phyloP scores from a whole-genome alignment of 768 basidiomycete species.

The Serendipita indica region DNA sequence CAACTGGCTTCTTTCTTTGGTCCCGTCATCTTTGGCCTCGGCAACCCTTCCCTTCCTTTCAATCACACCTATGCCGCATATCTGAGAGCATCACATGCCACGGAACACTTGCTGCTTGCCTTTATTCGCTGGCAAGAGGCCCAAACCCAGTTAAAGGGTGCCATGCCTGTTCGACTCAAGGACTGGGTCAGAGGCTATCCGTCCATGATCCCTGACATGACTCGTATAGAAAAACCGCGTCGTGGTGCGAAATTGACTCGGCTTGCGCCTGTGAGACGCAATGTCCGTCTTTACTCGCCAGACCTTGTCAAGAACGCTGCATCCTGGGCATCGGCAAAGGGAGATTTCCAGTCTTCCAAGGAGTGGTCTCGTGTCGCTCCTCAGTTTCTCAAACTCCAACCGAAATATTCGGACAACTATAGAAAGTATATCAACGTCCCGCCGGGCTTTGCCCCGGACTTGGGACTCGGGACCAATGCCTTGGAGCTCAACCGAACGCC shows the following conservation, averaged over 20 bases:
- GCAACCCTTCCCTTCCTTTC: slow-evolving; percentile 34
- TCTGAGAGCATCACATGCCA: slow-evolving; percentile 68
- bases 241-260: slow-evolving; percentile 65
- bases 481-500: slow-evolving; percentile 19
- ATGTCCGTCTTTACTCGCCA: slow-evolving; percentile 74
- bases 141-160: slow-evolving; percentile 35
- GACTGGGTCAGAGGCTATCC: slow-evolving; percentile 90
- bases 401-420: slow-evolving; percentile 59
- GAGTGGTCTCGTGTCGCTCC: slow-evolving; percentile 70
- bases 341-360: slow-evolving; percentile 41
- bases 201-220: slow-evolving; percentile 50
- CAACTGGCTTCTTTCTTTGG: slow-evolving; percentile 82
- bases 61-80: slow-evolving; percentile 51
- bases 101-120: slow-evolving; percentile 84
- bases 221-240: slow-evolving; percentile 39
- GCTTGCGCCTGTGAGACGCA: slow-evolving; percentile 59
- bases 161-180: slow-evolving; percentile 72
- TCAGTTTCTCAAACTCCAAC: slow-evolving; percentile 29
- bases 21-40: slow-evolving; percentile 76
- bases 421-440: slow-evolving; percentile 66
- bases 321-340: slow-evolving; percentile 32
- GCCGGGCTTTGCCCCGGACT: slow-evolving; percentile 39
- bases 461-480: slow-evolving; percentile 22
- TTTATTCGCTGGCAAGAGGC: slow-evolving; percentile 75
- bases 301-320: slow-evolving; percentile 62